Percentiles rank a stretch among this genome's conserved stretches.
These are phyloP conservation scores for Gossypium trilobum DNA, from an alignment of 441 rosid species.

Conservation along the genomic window DNA sequence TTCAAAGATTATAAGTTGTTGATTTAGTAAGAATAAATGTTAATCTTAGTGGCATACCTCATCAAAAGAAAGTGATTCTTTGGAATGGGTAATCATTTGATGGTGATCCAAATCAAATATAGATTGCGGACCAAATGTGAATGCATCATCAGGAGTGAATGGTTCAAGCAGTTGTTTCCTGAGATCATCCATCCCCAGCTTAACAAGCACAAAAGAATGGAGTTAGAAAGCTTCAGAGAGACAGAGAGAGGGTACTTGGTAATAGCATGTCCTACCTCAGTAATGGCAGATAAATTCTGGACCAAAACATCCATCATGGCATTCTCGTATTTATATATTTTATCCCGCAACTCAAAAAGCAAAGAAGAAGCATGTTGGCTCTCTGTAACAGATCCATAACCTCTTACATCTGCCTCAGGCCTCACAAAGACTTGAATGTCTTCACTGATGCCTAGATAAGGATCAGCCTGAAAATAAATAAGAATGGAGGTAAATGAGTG, in stretches of 20 bases:
- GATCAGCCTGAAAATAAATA: constrained; percentile 62
- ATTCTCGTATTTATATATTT: constrained; percentile 38
- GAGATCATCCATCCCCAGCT: constrained; percentile 58
- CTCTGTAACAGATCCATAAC: constrained; percentile 59
- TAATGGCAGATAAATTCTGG: constrained; percentile 37
- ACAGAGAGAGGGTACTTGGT: neutral
- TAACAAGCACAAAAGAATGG: constrained; percentile 22
- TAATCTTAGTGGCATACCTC: constrained; percentile 38
- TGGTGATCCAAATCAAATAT: constrained; percentile 36
- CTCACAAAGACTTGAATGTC: constrained; percentile 62
- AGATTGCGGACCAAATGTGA: constrained; percentile 53
- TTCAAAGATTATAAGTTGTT: neutral
- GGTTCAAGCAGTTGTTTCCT: constrained; percentile 55
- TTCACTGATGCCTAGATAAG: constrained; percentile 56
- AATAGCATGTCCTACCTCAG: constrained; percentile 43
- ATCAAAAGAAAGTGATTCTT: constrained; percentile 75
- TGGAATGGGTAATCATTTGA: constrained; percentile 45
- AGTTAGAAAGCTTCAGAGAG: constrained; percentile 14
- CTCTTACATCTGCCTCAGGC: constrained; percentile 53
- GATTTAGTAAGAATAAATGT: neutral
- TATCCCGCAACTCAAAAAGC: constrained; percentile 48
- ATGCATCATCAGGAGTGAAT: constrained; percentile 80
- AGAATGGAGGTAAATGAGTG: neutral
- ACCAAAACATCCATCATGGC: constrained; percentile 39
- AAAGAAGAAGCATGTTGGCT: constrained; percentile 50